Percentiles rank a stretch among this genome's conserved stretches.
These are phyloP conservation scores for Raffaelea ambrosiae DNA, from an alignment of 2,329 filamentous ascomycete species.

Conservation along the genomic window DNA sequence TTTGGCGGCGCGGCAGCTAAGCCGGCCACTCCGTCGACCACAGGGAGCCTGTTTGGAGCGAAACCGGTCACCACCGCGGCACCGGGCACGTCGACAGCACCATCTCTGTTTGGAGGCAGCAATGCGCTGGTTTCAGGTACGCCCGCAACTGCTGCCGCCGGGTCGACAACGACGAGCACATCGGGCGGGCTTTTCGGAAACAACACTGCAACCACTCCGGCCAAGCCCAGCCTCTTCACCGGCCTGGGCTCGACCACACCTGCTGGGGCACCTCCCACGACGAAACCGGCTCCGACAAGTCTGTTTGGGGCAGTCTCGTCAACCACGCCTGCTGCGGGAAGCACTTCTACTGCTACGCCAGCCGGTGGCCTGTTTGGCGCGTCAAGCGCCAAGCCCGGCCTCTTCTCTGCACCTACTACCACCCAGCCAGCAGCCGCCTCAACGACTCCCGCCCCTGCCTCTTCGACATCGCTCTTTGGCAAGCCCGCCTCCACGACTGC, in stretches of 20 bases:
- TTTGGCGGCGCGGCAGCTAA: constrained; percentile 4
- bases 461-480: not conserved
- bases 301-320: not conserved
- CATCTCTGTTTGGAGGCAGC: too few species aligned
- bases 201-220: constrained; percentile 26
- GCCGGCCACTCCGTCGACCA: not conserved
- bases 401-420: not conserved
- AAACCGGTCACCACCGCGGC: constrained; percentile 3
- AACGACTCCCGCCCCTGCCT: not conserved
- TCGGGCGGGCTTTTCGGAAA: not conserved
- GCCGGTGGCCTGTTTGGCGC: constrained; percentile 10
- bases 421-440: not conserved
- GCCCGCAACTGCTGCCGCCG: too few species aligned
- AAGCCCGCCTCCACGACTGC: not conserved
- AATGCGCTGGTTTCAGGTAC: too few species aligned
- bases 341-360: constrained; percentile 44
- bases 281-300: constrained; percentile 15
- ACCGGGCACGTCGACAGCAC: too few species aligned
- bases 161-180: too few species aligned
- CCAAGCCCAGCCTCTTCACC: constrained; percentile 35
- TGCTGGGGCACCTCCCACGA: constrained; percentile 43
- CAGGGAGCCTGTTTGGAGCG: constrained; percentile 22
- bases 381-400: not conserved
- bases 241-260: constrained; percentile 45
- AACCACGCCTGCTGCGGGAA: not conserved